Evolutionary conservation across 1,284 basidiomycete species (phyloP).

Genomic region (Fomitopsis betulina): DNA sequence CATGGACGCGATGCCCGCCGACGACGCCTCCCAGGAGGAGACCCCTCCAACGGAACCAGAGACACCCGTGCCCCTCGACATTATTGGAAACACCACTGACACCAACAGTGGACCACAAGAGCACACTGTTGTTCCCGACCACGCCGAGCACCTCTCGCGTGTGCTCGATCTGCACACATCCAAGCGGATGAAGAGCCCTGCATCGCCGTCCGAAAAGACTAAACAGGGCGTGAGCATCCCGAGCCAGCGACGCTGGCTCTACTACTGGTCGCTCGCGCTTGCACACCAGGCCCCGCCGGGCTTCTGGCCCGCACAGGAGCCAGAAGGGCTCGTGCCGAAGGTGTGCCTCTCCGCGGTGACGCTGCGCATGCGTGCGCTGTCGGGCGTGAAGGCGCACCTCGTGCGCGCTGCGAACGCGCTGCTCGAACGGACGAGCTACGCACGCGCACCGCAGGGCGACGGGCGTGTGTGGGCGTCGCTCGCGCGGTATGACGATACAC

Average conservation of each 20-base stretch:
- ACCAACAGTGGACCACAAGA: background rate
- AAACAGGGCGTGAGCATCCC: constrained; percentile 74
- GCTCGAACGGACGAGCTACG: constrained; percentile 39
- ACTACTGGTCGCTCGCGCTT: constrained; percentile 70
- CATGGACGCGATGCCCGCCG: constrained; percentile 42
- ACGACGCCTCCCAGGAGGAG: constrained; percentile 22
- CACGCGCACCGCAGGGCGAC: constrained; percentile 20
- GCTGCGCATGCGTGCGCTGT: constrained; percentile 54
- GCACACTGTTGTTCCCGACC: background rate
- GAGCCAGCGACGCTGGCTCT: constrained; percentile 67
- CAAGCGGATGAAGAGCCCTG: constrained; percentile 57
- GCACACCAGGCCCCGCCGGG: constrained; percentile 46
- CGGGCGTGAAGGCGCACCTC: constrained; percentile 44
- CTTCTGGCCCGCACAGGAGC: constrained; percentile 35
- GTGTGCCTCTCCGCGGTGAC: constrained; percentile 45
- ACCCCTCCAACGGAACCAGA: background rate
- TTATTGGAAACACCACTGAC: background rate
- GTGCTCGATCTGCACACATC: constrained; percentile 67
- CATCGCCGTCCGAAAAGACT: constrained; percentile 36
- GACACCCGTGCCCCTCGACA: background rate
- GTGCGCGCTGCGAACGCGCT: constrained; percentile 52
- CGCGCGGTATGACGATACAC: constrained; percentile 70
- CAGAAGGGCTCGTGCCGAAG: constrained; percentile 20
- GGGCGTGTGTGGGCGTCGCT: constrained; percentile 69
- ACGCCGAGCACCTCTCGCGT: constrained; percentile 36